Evolutionary conservation across 176 grass and related monocot genomes (phyloP), one percentile per base, ranked within the genome.

Genomic region (Zizania latifolia): DNA sequence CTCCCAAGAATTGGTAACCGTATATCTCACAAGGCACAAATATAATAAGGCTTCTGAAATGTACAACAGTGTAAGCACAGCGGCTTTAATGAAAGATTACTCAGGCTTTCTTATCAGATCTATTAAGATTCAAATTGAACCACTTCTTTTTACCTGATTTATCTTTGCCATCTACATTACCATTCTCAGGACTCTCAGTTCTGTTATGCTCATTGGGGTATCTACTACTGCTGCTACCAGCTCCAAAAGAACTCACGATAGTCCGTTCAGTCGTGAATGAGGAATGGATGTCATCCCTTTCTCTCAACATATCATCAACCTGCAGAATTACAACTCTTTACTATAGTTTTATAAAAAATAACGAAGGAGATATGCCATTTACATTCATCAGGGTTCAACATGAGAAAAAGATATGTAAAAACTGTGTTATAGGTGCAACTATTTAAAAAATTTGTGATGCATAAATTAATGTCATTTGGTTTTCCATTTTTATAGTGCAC

Each of bases 81-180:
- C 37, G 3, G 26, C 63, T 60, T 58, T 28, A 51, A 27, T 76
- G 10, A 58, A 71, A 68, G 51, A 66, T 23, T 73, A 19, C 44
- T 93, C 81, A 93, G 24, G 48, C 62, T 75, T 78, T 87, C 78
- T 79, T 93, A 57, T 93, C 90, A 15, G 90, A 88, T 62, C 89
- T 88, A 78, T 89, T 94, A 65, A 94, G 88, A 56, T 92, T 94
- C 63, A 98, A 81, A 82, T 87, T 89, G 78, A 98, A 98, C 95
- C 95, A 98, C 75, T 89, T 98, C 82, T 94, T 98, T 84, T 92
- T 98, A 61, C 61, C 65, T 71, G 91, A 92, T 88, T 85, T 88
- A 65, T 97, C 94, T 89, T 48, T 91, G 62, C 88, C 85, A 51
- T 97, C 94, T 43, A 85, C 19, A 19, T 63, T 90, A 77, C 70